Conservation (phyloP, 441 rosid species). For the Cnidoscolus chayamansa region DNA sequence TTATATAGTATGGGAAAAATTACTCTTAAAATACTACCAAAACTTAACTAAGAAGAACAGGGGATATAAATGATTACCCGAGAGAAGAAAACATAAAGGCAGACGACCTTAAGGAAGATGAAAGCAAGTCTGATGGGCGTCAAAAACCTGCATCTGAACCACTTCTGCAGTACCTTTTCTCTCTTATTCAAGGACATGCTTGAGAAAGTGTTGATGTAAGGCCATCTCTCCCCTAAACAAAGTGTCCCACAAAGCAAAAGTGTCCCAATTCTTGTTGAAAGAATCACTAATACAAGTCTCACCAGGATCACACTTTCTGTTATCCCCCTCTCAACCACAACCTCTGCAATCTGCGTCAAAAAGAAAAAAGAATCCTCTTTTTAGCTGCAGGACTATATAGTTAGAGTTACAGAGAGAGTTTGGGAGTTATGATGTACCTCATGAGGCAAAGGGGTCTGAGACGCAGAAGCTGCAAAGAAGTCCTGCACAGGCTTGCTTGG, state of each 20-base stretch:
- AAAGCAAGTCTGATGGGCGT: conserved; percentile 53
- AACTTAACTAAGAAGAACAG: no score
- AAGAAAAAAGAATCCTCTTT: no score
- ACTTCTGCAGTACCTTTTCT: conserved; percentile 49
- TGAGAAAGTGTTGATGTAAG: conserved; percentile 46
- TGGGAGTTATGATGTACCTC: conserved; percentile 36
- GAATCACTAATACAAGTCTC: conserved; percentile 33
- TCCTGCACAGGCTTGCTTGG: conserved; percentile 32
- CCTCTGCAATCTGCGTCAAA: conserved; percentile 43
- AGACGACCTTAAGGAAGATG: conserved; percentile 31
- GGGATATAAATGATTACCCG: conserved; percentile 33
- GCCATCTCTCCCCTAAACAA: conserved; percentile 51
- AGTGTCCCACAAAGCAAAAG: conserved; percentile 58
- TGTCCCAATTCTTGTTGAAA: conserved; percentile 69
- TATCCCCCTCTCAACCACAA: conserved; percentile 31
- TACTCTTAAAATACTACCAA: no score
- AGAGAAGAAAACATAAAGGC: conserved; percentile 46
- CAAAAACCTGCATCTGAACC: conserved; percentile 38
- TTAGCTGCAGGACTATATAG: no score
- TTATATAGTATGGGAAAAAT: no score
- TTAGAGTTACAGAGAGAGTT: no score
- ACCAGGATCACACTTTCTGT: conserved; percentile 35
- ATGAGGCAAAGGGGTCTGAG: conserved; percentile 42
- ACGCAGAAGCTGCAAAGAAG: conserved; percentile 53
- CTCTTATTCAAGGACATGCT: conserved; percentile 47